phyloP scores from a whole-genome alignment of 2,329 filamentous ascomycete species.

The Alternaria novae-zelandiae region DNA sequence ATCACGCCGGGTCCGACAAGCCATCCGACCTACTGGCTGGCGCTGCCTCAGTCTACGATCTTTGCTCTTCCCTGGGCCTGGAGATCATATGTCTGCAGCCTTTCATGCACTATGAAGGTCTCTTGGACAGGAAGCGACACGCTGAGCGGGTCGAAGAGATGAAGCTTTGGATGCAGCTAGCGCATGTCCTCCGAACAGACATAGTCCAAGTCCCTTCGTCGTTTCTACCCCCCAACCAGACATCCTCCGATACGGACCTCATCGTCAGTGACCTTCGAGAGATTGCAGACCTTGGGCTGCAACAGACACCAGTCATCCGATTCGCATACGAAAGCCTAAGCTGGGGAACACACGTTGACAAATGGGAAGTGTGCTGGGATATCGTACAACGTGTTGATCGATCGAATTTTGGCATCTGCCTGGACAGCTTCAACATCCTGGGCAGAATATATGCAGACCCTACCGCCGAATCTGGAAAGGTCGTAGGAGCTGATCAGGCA shows the following conservation, averaged over 20 bases:
- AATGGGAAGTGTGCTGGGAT: constrained; percentile 76
- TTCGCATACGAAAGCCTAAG: constrained; percentile 77
- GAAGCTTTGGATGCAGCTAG: constrained; percentile 72
- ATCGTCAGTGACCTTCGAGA: constrained; percentile 68
- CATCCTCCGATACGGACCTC: constrained; percentile 59
- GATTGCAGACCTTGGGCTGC: constrained; percentile 70
- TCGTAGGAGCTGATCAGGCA: constrained; percentile 60
- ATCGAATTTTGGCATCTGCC: constrained; percentile 75
- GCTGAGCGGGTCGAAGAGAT: constrained; percentile 66
- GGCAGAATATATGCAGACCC: constrained; percentile 76
- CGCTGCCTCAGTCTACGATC: constrained; percentile 61
- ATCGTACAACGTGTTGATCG: constrained; percentile 69
- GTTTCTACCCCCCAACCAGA: constrained; percentile 64
- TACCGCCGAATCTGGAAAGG: constrained; percentile 58
- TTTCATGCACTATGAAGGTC: constrained; percentile 79
- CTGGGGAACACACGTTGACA: constrained; percentile 73
- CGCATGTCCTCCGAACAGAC: constrained; percentile 69
- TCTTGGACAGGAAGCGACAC: constrained; percentile 67
- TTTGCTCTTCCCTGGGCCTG: constrained; percentile 65
- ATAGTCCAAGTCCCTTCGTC: constrained; percentile 77
- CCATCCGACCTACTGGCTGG: constrained; percentile 61
- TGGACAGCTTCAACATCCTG: constrained; percentile 81
- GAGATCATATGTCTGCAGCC: constrained; percentile 74
- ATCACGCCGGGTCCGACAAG: constrained; percentile 59
- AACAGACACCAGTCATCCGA: constrained; percentile 62